These are phyloP conservation scores for Actinidia arguta DNA, from an alignment of 179 eudicot species.

Conservation along the genomic window DNA sequence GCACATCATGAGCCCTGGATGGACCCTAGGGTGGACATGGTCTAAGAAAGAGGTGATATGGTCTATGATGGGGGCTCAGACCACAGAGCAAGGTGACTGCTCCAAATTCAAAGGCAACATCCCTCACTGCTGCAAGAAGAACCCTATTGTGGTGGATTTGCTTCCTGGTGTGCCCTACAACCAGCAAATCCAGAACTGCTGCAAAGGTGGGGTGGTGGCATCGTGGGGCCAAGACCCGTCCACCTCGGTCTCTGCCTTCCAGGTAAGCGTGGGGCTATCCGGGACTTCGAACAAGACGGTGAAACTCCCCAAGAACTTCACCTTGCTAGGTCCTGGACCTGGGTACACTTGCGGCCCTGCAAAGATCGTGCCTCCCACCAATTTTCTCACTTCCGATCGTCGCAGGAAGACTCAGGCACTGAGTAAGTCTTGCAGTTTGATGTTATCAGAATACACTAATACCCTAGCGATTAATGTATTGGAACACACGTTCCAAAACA, in stretches of 20 bases:
- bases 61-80: slow-evolving; percentile 68
- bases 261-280: slow-evolving; percentile 66
- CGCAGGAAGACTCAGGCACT: slow-evolving; percentile 69
- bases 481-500: no score
- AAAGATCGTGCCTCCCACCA: slow-evolving; percentile 63
- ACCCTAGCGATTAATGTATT: no score
- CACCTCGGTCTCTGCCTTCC: slow-evolving; percentile 58
- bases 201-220: slow-evolving; percentile 69
- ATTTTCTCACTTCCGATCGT: slow-evolving; percentile 57
- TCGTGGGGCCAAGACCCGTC: slow-evolving; percentile 79
- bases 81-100: slow-evolving; percentile 84
- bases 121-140: slow-evolving; percentile 77
- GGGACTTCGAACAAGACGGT: slow-evolving; percentile 77
- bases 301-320: slow-evolving; percentile 71
- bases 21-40: slow-evolving; percentile 83
- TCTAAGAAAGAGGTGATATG: slow-evolving; percentile 81
- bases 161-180: slow-evolving; percentile 76
- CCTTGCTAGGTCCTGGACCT: slow-evolving; percentile 69
- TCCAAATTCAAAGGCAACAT: slow-evolving; percentile 74
- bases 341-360: slow-evolving; percentile 84
- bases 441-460: no score
- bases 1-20: slow-evolving; percentile 65
- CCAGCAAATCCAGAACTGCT: slow-evolving; percentile 66
- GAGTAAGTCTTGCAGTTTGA: slow-evolving; percentile 41
- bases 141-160: slow-evolving; percentile 63